Evolutionary conservation across 2,329 filamentous ascomycete genomes (phyloP), one percentile per base, ranked within the genome.

Genomic region (Leptographium lundbergii): DNA sequence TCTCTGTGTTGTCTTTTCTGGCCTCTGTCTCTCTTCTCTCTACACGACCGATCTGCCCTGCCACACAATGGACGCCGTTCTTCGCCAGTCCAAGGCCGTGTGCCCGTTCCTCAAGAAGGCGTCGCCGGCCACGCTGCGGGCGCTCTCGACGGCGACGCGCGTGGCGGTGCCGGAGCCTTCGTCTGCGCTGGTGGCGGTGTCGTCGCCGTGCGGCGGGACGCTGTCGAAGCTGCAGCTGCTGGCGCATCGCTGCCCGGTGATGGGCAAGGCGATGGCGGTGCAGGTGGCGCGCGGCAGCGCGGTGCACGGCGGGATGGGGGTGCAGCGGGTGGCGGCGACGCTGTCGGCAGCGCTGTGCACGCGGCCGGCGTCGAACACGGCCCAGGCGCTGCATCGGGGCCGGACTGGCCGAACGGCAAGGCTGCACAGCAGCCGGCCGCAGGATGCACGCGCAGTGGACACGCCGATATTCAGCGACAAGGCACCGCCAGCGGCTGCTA

Each of bases 21-120:
- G 6, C 17, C 14, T 25, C 45, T 24, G 4, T n/a, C 24, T 14
- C 24, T 25, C 22, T 50, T 1, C 24, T 45, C 42, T 13, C n/a
- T 42, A 14, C 39, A 45, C 39, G 39, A 34, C 32, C 32, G 9
- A 34, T 19, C 32, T 34, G 2, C 32, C 2, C 32, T 34, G 32
- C 32, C 32, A n/a, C 65, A 71, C 63, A 69, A 99, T 99, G 94
- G 94, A 99, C 80, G 82, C 89, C 68, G 85, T 96, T 67, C 85
- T 97, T 69, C 90, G 90, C 73, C 91, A 97, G 75, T 96, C 91
- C 72, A 91, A 91, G 81, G 85, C 88, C 71, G 88, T 99, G 86
- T 99, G 94, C 77, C 94, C 94, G 59, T 99, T 99, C 77, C 80
- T 99, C 74, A 92, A 91, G 80, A 89, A 91, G 76, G 92, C 94